Base-by-base conservation (phyloP, 2,329 filamentous ascomycete species). In the Trichoderma sp. region DNA sequence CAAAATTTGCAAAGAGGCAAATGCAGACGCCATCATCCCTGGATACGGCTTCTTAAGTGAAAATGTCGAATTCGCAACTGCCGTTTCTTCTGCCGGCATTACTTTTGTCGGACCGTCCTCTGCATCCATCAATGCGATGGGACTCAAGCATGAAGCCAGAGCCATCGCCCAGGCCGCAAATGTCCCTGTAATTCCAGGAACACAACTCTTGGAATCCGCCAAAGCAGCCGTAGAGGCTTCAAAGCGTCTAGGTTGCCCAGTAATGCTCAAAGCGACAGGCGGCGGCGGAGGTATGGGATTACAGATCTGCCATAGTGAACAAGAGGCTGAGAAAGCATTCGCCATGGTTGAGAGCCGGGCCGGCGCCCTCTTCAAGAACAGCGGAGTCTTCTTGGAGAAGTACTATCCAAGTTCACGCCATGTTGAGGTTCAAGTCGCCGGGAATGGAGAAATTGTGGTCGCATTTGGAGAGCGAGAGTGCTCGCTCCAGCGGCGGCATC, bases 351-450 rank as follows among this genome's bases (percentile, higher is more conserved):
- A 59, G 28, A 59, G 57, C 28, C 57, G 57, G 17, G 83, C 81
- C 0, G 75, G 79, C n/a, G 78, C 80, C 6, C 82, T 82, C 12
- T 86, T 86, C 72, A 81, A 82, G 4, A 81, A 82, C 2, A 77
- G 78, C 0, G 80, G 81, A 5, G 78, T 82, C 3, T 82, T 86
- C 28, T 71, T 86, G 1, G 84, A 85, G 71, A 79, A 81, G 5
- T 85, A 53, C 20, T 53, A 23, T 23, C 47, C 47, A 3, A 53
- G 20, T 53, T 53, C 47, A 53, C 47, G 47, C 20, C 47, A 53
- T 23, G 20, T 53, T 13, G 47, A 53, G 2, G 47, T 53, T 1
- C 47, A 53, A 53, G 47, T 53, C 20, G 47, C 47, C 11, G 47
- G 47, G 11, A 53, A 53, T 6, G 47, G 47, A 53, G 47, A 53